Base-by-base conservation (phyloP, 768 basidiomycete species). In the Austroboletus eburneus region DNA sequence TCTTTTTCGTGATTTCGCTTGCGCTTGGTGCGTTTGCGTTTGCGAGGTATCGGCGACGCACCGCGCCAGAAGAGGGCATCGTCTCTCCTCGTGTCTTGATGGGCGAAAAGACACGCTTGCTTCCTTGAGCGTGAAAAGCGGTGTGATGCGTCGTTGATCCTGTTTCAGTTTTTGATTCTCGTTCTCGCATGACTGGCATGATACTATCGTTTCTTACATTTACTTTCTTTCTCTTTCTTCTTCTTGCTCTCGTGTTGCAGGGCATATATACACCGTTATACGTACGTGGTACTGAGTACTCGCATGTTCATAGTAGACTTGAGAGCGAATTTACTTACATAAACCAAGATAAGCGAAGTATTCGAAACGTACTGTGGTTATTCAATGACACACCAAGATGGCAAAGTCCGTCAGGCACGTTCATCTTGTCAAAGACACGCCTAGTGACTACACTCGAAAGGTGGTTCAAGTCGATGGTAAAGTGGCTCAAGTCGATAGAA, bases 51-150 rank as follows among this genome's bases (percentile, higher is more conserved):
- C 51, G 36, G 42, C 45, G 23, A 7, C 14, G 50, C 12, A 36
- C 30, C 1, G 36, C 23, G 8, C n/a, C 49, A 42, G 32, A 32
- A 25, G 46, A 42, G 52, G 51, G 50, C 59, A 62, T 39, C 22
- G 39, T 21, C 39, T 21, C 38, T 42, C 14, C 35, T 13, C 3
- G 16, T 20, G 12, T 23, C 0, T 55, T 57, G n/a, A 37, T 49
- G 39, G 48, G 49, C 17, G 63, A 66, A 47, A 65, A 65, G 50
- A 49, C 59, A 13, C 51, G 46, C 20, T 39, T 62, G 37, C 49
- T 65, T 29, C 51, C 56, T 33, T 64, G 53, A 63, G 44, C n/a
- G n/a, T n/a, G n/a, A n/a, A 27, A 27, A 27, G 27, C 27, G 7
- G 12, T 27, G 27, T 27, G 27, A 27, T 27, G 27, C 12, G 27